phyloP scores from a whole-genome alignment of 768 basidiomycete genomes.

The Pleurotus salmoneostramineus region DNA sequence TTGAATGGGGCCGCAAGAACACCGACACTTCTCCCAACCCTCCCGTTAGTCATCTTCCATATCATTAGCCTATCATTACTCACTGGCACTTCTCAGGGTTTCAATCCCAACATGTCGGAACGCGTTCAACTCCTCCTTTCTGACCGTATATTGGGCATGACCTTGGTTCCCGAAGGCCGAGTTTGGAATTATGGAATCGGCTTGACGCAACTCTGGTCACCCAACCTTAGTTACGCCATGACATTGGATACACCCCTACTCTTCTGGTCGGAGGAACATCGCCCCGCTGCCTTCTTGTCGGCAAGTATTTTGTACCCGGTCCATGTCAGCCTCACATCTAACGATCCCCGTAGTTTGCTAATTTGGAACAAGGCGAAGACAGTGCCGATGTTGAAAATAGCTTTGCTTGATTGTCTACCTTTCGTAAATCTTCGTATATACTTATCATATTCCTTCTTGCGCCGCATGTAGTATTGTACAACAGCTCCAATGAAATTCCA shows the following conservation, averaged over 20 bases:
- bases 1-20: slow-evolving; percentile 98
- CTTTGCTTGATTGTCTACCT: slow-evolving; percentile 56
- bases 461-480: background rate
- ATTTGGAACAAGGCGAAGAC: slow-evolving; percentile 85
- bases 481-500: background rate
- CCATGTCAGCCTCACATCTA: slow-evolving; percentile 4
- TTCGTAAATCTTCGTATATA: background rate
- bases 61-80: background rate
- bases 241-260: slow-evolving; percentile 87
- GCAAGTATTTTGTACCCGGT: slow-evolving; percentile 38
- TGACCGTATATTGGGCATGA: slow-evolving; percentile 95
- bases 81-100: slow-evolving; percentile 49
- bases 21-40: slow-evolving; percentile 82
- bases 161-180: slow-evolving; percentile 87
- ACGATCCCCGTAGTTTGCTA: slow-evolving; percentile 64
- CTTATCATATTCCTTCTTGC: background rate
- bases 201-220: slow-evolving; percentile 87
- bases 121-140: slow-evolving; percentile 90
- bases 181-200: slow-evolving; percentile 98
- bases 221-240: slow-evolving; percentile 77
- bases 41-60: slow-evolving; percentile 34
- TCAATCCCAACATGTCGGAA: slow-evolving; percentile 99
- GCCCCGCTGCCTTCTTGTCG: slow-evolving; percentile 90
- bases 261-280: slow-evolving; percentile 96
- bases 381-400: slow-evolving; percentile 95